Evolutionary conservation across 1,284 basidiomycete species (phyloP), one percentile per base, ranked within the genome.

Genomic region (Farysia itapuensis): DNA sequence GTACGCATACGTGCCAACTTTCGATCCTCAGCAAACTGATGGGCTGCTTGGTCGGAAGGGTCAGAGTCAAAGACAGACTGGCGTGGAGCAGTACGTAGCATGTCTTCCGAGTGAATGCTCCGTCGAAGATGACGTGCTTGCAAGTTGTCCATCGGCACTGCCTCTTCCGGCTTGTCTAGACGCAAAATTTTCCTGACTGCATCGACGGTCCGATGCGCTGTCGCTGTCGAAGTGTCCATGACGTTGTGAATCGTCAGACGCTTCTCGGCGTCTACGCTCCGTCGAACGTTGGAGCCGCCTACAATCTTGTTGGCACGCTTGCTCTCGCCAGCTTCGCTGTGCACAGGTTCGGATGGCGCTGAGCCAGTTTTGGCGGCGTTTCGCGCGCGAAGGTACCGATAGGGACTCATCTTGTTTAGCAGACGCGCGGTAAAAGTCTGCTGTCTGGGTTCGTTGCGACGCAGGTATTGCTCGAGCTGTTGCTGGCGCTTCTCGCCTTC

Each of bases 401-500:
- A 97, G 0, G 93, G 94, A 73, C 97, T 96, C 26, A 93, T 77
- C 37, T 81, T 81, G 41, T 85, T 83, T 31, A 90, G 23, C 81
- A 78, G 4, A 59, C 77, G 8, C 70, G 76, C 49, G 53, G 75
- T 2, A 77, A 79, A 44, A 9, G 69, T 53, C 14, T 16, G 19
- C 13, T 41, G 32, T 12, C 44, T 58, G 3, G 64, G 63, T 43
- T 80, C 79, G 5, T 79, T 66, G 28, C 78, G 78, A 28, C 78
- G 77, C 20, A 81, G 77, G 63, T 84, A 77, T 43, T 78, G 77
- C 37, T 81, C 85, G 7, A 88, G 84, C 77, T 97, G 94, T 61
- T 87, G 84, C 35, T 84, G 83, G 45, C 86, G 85, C 79, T 95
- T 96, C 35, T 86, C 83, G 74, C 94, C 90, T 72, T 97, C 94